These are phyloP conservation scores for Acanthamoeba royreba DNA, from an alignment of 208 protist species.

Conservation along the genomic window DNA sequence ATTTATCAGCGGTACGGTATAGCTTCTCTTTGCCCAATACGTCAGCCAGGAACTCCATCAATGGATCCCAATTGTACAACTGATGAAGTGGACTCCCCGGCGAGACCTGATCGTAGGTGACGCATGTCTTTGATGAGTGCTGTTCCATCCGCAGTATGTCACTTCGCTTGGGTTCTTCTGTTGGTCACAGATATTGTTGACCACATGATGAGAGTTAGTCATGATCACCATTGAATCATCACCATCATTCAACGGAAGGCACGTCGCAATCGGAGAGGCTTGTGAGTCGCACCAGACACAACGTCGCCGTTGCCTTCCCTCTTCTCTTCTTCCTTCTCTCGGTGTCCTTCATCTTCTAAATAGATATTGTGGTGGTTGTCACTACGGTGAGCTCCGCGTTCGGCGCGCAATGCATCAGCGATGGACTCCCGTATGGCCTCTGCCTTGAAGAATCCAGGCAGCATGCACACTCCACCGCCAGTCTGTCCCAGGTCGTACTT, in stretches of 20 bases:
- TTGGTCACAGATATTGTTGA: not conserved
- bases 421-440: not conserved
- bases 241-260: too few relatives aligned
- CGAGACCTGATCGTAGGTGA: constrained; percentile 26
- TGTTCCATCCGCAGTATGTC: not conserved
- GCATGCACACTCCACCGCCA: not conserved
- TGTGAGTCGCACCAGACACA: too few relatives aligned
- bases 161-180: not conserved
- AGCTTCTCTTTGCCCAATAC: constrained; percentile 31
- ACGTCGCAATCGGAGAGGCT: too few relatives aligned
- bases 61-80: not conserved
- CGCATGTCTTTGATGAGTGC: constrained; percentile 26
- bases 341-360: not conserved
- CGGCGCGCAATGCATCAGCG: not conserved
- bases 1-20: not conserved
- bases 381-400: not conserved
- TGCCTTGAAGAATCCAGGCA: constrained; percentile 15
- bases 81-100: not conserved
- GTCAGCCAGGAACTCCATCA: not conserved
- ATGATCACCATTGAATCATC: too few relatives aligned
- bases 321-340: too few relatives aligned
- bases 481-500: not conserved
- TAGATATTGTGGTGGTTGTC: constrained; percentile 41
- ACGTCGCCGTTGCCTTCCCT: too few relatives aligned
- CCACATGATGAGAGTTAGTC: not conserved